Conservation (phyloP, 768 basidiomycete species). For the Trametes coccinea region DNA sequence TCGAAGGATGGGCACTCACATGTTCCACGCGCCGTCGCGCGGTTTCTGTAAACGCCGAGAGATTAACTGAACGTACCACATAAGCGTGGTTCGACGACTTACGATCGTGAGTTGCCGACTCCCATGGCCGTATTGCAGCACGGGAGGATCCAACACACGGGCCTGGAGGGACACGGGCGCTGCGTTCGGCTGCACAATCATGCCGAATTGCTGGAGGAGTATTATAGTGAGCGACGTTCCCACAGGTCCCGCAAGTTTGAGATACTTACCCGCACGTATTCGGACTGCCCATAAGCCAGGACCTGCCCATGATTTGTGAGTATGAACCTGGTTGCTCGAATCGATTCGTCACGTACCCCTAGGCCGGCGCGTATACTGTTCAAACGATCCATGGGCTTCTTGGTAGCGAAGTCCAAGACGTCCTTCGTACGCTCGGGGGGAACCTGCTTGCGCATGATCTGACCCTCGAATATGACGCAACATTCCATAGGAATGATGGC, state of each 20-base stretch:
- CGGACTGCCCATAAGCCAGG: constrained; percentile 64
- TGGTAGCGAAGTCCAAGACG: constrained; percentile 67
- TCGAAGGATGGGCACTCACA: constrained; percentile 41
- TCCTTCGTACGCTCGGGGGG: constrained; percentile 64
- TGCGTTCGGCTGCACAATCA: constrained; percentile 50
- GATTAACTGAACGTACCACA: not conserved
- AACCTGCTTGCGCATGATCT: constrained; percentile 72
- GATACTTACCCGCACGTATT: constrained; percentile 54
- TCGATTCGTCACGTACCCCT: constrained; percentile 37
- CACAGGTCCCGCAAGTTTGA: too few relatives aligned
- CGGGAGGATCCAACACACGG: constrained; percentile 63
- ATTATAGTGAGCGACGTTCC: not conserved
- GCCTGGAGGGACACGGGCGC: constrained; percentile 61
- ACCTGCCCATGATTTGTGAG: constrained; percentile 13
- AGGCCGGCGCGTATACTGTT: constrained; percentile 54
- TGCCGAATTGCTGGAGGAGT: constrained; percentile 54
- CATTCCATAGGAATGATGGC: constrained; percentile 70
- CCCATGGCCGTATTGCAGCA: constrained; percentile 60
- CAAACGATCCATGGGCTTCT: constrained; percentile 59
- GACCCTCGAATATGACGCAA: constrained; percentile 61
- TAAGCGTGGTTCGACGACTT: constrained; percentile 27
- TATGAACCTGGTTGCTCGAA: too few relatives aligned
- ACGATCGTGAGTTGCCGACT: constrained; percentile 61
- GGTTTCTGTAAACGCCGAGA: constrained; percentile 44
- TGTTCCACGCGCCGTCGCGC: constrained; percentile 75